phyloP scores from a whole-genome alignment of 148 eudicot genomes.

The Vaccinium corymbosum region DNA sequence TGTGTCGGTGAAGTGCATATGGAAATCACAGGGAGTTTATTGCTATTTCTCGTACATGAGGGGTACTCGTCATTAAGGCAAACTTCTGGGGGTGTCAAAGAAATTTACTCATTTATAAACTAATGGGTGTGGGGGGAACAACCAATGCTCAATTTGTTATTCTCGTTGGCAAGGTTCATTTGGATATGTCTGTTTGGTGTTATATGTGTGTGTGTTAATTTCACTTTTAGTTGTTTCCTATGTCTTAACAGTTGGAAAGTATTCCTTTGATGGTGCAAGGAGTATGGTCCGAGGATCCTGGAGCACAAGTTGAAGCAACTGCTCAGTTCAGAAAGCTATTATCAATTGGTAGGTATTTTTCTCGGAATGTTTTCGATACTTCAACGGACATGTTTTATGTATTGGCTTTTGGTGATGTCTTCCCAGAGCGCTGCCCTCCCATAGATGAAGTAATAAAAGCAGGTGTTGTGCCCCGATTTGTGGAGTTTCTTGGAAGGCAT shows the following conservation, averaged over 20 bases:
- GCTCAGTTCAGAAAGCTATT: slow-evolving; percentile 80
- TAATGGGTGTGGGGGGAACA: neutral
- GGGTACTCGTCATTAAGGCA: too few species aligned
- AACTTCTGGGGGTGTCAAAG: too few species aligned
- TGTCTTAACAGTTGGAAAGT: slow-evolving; percentile 61
- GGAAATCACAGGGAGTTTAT: too few species aligned
- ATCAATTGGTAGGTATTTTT: slow-evolving; percentile 57
- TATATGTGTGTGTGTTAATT: slow-evolving; percentile 3
- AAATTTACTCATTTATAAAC: too few species aligned
- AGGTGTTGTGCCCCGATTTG: slow-evolving; percentile 84
- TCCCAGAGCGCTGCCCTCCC: slow-evolving; percentile 78
- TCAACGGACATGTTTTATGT: slow-evolving; percentile 6
- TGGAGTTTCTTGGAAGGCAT: slow-evolving; percentile 77
- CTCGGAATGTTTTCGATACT: neutral
- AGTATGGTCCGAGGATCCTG: slow-evolving; percentile 78
- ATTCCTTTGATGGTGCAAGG: slow-evolving; percentile 88
- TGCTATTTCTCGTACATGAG: too few species aligned
- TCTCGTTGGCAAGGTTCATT: neutral
- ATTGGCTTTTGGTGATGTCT: slow-evolving; percentile 16
- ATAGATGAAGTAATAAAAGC: slow-evolving; percentile 86
- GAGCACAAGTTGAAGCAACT: slow-evolving; percentile 77
- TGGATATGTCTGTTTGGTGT: neutral
- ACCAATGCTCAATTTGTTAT: neutral
- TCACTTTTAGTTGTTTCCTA: slow-evolving; percentile 10
- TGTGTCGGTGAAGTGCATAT: too few species aligned